phyloP scores from a whole-genome alignment of 306 rosid species.

The Astragalus membranaceus region DNA sequence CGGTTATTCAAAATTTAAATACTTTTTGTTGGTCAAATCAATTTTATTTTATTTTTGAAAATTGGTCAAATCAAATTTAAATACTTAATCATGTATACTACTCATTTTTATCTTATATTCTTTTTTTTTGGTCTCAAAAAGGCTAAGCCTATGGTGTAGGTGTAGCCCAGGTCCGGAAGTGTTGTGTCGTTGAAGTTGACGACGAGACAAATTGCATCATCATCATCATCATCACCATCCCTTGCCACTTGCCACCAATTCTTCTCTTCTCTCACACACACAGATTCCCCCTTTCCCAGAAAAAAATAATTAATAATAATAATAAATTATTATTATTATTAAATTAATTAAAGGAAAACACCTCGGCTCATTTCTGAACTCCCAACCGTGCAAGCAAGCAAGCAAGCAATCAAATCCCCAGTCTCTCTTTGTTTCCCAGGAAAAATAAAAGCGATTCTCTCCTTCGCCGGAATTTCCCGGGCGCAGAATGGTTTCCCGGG shows the following conservation, averaged over 20 bases:
- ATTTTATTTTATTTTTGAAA: too few species aligned
- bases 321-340: neutral
- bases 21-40: too few species aligned
- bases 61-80: too few species aligned
- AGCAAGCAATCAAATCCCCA: neutral
- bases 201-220: neutral
- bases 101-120: too few species aligned
- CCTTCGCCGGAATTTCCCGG: constrained; percentile 13
- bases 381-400: constrained; percentile 16
- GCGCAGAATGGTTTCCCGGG: constrained; percentile 80
- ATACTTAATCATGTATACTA: too few species aligned
- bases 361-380: neutral
- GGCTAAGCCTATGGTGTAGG: too few species aligned
- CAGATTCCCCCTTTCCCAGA: constrained; percentile 12
- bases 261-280: neutral
- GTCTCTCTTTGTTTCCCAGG: constrained; percentile 20
- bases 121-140: too few species aligned
- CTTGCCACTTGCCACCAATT: constrained; percentile 16
- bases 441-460: neutral
- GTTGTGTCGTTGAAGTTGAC: neutral
- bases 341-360: neutral
- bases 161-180: neutral
- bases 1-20: too few species aligned
- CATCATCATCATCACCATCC: neutral
- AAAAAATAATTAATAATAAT: neutral